Base-by-base conservation (phyloP, 2,329 filamentous ascomycete genomes). In the Colletotrichum graminicola region DNA sequence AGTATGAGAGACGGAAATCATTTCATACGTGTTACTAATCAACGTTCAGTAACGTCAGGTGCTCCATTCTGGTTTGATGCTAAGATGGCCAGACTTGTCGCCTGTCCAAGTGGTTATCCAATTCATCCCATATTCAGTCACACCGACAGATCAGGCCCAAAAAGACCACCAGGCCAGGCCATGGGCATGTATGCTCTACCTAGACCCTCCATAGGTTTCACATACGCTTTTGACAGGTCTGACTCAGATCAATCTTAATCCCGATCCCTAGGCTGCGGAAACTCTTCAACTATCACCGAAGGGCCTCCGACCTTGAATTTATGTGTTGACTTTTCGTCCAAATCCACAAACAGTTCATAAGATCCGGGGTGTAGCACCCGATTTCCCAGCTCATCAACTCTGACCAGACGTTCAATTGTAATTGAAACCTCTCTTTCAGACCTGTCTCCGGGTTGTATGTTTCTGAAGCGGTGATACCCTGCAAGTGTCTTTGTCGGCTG, bases 401-500 rank as follows among this genome's bases (percentile, higher is more conserved):
- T 79, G 1, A 85, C 84, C 47, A 90, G 75, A 32, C 80, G 83
- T 0, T 84, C 87, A 1, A 90, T 77, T 3, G 82, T 86, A 34
- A 88, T 73, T 7, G 80, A 77, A 5, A 89, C 75, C 0, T 74
- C 74, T 0, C 79, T 81, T 5, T 75, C 81, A 6, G 61, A 73
- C 0, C 76, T 78, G 21, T 76, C 65, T 0, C 80, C 82, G 0
- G 80, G 74, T 5, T 76, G 69, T 49, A 88, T 77, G 43, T 78
- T 75, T 63, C 78, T 78, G 3, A 87, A 73, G n/a, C 88, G 80
- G 1, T 78, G 76, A 74, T 89, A 90, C 2, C 83, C 82, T 1
- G 85, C 86, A 0, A 90, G 81, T 2, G 82, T 83, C 78, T 89
- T 89, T 54, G 81, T 82, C 0, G 87, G 88, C 61, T 84, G 83